Percentiles rank a stretch among this genome's conserved stretches.
phyloP scores from a whole-genome alignment of 2,329 filamentous ascomycete species.

The Nothopassalora personata region DNA sequence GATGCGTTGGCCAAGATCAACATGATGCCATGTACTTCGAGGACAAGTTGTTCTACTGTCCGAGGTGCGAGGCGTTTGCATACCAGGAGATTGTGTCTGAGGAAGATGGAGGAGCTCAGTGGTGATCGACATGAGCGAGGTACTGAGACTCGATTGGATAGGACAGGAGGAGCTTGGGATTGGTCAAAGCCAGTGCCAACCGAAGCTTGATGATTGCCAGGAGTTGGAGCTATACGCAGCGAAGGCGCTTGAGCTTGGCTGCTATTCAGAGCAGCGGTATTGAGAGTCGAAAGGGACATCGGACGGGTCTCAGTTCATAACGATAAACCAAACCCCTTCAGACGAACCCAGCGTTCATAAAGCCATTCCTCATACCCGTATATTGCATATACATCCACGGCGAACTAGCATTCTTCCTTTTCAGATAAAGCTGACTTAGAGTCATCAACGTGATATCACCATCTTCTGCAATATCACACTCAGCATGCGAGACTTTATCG shows the following conservation, averaged over 20 bases:
- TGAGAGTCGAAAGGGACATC: background rate
- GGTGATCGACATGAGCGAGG: background rate
- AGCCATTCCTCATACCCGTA: background rate
- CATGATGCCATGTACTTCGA: background rate
- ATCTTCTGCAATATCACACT: background rate
- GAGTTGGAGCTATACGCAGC: background rate
- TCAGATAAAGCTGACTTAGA: background rate
- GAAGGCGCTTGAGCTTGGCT: background rate
- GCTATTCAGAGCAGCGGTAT: background rate
- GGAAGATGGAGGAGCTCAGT: background rate
- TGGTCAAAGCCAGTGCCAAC: background rate
- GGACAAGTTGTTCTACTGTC: slow-evolving; percentile 1
- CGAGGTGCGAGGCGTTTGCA: slow-evolving; percentile 1
- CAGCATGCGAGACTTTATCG: background rate
- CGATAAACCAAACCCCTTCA: background rate
- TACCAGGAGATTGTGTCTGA: background rate
- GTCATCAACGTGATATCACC: background rate
- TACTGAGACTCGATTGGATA: background rate
- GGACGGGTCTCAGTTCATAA: background rate
- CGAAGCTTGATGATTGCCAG: background rate
- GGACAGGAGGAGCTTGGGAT: background rate
- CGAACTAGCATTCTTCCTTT: background rate
- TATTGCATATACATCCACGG: background rate
- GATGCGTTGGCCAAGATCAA: slow-evolving; percentile 2
- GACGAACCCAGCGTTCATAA: background rate